Conservation (phyloP, 1,284 basidiomycete genomes). For the Termitomyces sp. region DNA sequence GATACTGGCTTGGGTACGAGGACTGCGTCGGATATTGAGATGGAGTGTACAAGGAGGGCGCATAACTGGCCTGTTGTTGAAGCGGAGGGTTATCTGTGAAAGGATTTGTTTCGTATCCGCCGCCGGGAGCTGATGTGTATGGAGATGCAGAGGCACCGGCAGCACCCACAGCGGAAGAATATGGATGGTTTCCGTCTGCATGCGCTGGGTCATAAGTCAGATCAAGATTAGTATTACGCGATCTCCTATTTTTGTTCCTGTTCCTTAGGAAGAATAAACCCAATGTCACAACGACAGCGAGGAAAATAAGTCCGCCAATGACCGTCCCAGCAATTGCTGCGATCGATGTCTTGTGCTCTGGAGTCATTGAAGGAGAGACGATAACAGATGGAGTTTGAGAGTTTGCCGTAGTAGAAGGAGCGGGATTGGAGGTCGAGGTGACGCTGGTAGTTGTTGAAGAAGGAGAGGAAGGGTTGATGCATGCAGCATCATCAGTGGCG, state of each 20-base stretch:
- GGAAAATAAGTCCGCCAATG: conserved; percentile 50
- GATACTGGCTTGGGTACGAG: conserved; percentile 16
- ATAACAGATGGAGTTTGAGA: conserved; percentile 16
- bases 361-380: conserved; percentile 22
- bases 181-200: conserved; percentile 20
- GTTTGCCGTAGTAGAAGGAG: background rate
- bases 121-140: conserved; percentile 7
- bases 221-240: conserved; percentile 25
- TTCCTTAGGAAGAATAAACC: conserved; percentile 45
- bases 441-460: conserved; percentile 34
- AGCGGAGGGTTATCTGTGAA: conserved; percentile 22
- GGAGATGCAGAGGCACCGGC: conserved; percentile 12
- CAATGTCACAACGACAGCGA: conserved; percentile 46
- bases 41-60: conserved; percentile 4
- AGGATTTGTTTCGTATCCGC: conserved; percentile 22
- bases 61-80: conserved; percentile 10
- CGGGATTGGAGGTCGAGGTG: conserved; percentile 3
- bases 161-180: conserved; percentile 17
- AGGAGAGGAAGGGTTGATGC: conserved; percentile 48
- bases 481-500: conserved; percentile 44
- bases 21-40: conserved; percentile 17
- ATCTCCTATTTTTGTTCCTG: conserved; percentile 23
- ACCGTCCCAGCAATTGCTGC: conserved; percentile 53
- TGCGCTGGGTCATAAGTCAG: conserved; percentile 23
- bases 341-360: conserved; percentile 30